Percentiles rank a stretch among this genome's conserved stretches.
These are phyloP conservation scores for Didymella pinodella DNA, from an alignment of 2,329 filamentous ascomycete species.

Conservation along the genomic window DNA sequence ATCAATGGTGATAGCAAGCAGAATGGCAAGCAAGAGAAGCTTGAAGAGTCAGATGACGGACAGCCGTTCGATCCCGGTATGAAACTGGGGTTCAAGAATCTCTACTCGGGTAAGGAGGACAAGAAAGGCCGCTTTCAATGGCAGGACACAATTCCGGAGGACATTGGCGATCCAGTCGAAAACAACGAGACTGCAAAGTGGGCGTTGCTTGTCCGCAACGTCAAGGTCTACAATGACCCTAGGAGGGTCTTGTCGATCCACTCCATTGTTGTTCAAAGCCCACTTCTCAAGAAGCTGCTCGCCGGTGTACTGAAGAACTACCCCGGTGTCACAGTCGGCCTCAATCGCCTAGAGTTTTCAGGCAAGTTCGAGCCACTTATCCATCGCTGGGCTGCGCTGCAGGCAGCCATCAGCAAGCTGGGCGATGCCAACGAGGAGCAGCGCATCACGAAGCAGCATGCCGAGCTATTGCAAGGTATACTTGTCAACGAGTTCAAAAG, in stretches of 20 bases:
- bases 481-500: conserved; percentile 51
- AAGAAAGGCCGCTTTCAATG: conserved; percentile 38
- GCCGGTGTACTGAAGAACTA: conserved; percentile 64
- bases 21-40: conserved; percentile 3
- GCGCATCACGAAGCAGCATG: conserved; percentile 43
- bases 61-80: conserved; percentile 9
- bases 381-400: conserved; percentile 65
- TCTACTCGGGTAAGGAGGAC: conserved; percentile 37
- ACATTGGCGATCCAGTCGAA: conserved; percentile 56
- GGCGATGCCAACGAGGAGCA: conserved; percentile 23
- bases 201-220: conserved; percentile 55
- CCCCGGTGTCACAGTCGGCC: conserved; percentile 65
- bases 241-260: conserved; percentile 68
- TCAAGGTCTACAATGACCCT: conserved; percentile 55
- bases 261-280: conserved; percentile 70
- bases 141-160: conserved; percentile 36
- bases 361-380: conserved; percentile 70
- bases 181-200: conserved; percentile 67
- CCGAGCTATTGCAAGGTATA: conserved; percentile 48
- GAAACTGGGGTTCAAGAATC: conserved; percentile 24
- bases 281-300: conserved; percentile 65
- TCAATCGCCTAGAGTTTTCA: conserved; percentile 68
- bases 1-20: conserved; percentile 22
- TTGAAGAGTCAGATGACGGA: conserved; percentile 5
- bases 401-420: conserved; percentile 15